Conservation (phyloP, 306 rosid species). For the Malus orientalis region DNA sequence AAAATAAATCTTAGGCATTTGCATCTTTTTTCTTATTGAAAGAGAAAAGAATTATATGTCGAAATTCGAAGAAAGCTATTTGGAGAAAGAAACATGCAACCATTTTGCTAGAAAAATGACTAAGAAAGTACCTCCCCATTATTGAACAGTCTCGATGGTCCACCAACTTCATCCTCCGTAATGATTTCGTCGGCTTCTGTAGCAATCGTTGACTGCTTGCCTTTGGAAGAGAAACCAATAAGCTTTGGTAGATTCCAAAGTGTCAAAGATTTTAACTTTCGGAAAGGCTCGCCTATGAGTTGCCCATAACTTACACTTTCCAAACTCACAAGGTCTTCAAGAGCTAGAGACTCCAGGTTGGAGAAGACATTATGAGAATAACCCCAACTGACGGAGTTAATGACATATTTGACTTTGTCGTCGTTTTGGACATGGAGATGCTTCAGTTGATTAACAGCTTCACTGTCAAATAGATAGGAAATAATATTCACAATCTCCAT, state of each 20-base stretch:
- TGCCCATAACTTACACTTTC: neutral
- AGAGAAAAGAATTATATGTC: no score
- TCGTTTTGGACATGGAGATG: constrained; percentile 31
- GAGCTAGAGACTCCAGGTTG: neutral
- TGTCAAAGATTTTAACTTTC: neutral
- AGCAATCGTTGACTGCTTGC: neutral
- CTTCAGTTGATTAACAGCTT: constrained; percentile 26
- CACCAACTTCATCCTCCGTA: neutral
- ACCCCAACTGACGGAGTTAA: neutral
- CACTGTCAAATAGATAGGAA: constrained; percentile 16
- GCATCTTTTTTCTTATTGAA: no score
- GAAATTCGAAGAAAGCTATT: no score
- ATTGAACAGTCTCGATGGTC: neutral
- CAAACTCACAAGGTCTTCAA: neutral
- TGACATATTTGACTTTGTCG: constrained; percentile 13
- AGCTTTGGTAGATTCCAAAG: neutral
- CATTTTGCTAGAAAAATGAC: no score
- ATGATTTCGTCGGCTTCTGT: neutral
- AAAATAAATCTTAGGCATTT: no score
- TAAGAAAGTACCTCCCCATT: neutral
- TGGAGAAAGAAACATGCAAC: no score
- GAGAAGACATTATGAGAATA: neutral
- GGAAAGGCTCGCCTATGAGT: neutral
- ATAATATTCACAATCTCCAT: constrained; percentile 24
- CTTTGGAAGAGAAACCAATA: neutral